Evolutionary conservation across 1,139 yeast genomes (phyloP), one percentile per base, ranked within the genome.

Genomic region (Scheffersomyces insectosa): DNA sequence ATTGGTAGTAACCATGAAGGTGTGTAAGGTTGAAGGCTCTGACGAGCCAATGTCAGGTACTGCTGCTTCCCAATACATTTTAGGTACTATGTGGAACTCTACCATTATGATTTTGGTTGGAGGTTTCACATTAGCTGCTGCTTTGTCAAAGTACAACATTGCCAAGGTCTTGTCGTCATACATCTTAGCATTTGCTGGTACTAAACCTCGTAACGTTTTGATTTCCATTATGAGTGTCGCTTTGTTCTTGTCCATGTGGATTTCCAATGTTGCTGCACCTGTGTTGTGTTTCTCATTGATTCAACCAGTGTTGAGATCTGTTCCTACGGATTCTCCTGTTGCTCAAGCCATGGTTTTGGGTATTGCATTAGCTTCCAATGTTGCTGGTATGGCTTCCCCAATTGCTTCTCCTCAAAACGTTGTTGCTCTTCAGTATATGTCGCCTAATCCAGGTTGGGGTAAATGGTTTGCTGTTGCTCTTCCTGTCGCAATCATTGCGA

Each of bases 371-470:
- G 95, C 97, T 2, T 86, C 96, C 4, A 89, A 91, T 60, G 75
- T 91, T 44, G 97, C 96, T 25, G 98, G 98, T 55, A 90, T 90
- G 95, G 86, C 96, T 0, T 88, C 97, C 3, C 98, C 98, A 9
- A 91, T 91, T 59, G 89, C 97, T 1, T 88, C 96, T 7, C 98
- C 98, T 3, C 98, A 91, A 62, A 91, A 91, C 63, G 88, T 91
- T 50, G 83, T 91, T 57, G 96, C 97, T 1, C 73, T 91, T 41
- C 89, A 89, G 49, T 74, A 85, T 51, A 91, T 91, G 97, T 72
- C 71, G 42, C 97, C 97, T 4, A 83, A 77, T 50, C 97, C 97
- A 3, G 88, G 95, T 12, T 91, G 98, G 98, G 85, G 87, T 11
- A 87, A 88, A 59, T 91, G 98, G 97, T 91, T 91, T 62, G 82